Percentiles rank a stretch among this genome's conserved stretches.
Conservation (phyloP, 1,139 yeast genomes). For the Candida tropicalis region DNA sequence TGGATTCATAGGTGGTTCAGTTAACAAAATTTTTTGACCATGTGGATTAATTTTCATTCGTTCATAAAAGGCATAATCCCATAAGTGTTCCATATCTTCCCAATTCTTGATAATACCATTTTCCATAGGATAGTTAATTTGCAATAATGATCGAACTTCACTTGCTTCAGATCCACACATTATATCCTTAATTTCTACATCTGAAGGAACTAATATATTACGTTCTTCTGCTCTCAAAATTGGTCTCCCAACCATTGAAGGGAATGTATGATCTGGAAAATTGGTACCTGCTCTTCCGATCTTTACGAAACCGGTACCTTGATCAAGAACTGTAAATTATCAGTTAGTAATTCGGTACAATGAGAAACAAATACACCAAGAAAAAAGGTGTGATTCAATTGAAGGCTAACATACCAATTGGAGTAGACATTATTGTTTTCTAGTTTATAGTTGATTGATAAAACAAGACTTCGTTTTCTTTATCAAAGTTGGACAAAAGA, state of each 20-base stretch:
- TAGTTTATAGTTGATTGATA: not conserved
- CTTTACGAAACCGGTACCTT: conserved; percentile 97
- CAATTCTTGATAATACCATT: conserved; percentile 96
- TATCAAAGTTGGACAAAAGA: conserved; percentile 3
- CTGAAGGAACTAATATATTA: conserved; percentile 52
- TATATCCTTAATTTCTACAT: conserved; percentile 80
- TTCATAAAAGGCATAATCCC: conserved; percentile 98
- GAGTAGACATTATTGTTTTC: conserved; percentile 8
- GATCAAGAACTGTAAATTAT: conserved; percentile 74
- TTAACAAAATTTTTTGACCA: conserved; percentile 80
- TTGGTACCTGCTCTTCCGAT: conserved; percentile 97
- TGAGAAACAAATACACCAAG: too few species aligned
- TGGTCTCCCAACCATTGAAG: conserved; percentile 97
- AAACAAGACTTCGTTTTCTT: not conserved
- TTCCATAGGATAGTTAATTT: conserved; percentile 96
- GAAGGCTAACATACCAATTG: conserved; percentile 46
- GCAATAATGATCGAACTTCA: conserved; percentile 84
- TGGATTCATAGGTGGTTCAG: conserved; percentile 99
- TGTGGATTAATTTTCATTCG: conserved; percentile 75
- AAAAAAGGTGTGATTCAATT: not conserved
- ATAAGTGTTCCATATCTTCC: conserved; percentile 98
- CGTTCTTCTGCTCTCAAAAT: conserved; percentile 96
- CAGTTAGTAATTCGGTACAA: not conserved
- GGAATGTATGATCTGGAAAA: conserved; percentile 98
- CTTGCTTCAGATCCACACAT: conserved; percentile 99